These are phyloP conservation scores for Aulographum hederae DNA, from an alignment of 2,329 filamentous ascomycete species.

Conservation along the genomic window DNA sequence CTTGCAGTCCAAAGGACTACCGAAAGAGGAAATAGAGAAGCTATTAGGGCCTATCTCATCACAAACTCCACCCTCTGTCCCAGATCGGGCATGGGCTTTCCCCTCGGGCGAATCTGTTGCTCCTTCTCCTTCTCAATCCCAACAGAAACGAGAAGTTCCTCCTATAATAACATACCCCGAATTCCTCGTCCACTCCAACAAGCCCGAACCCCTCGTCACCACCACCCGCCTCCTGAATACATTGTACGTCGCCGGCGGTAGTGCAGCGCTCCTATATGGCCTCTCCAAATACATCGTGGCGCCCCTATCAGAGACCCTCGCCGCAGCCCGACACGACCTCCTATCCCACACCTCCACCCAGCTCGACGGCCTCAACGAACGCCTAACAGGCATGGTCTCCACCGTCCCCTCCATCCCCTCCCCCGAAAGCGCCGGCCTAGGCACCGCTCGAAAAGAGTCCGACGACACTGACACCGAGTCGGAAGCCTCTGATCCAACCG, in stretches of 20 bases:
- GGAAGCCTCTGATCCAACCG: slow-evolving; percentile 46
- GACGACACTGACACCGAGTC: slow-evolving; percentile 31
- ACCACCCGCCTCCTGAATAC: slow-evolving; percentile 36
- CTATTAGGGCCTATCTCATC: slow-evolving; percentile 35
- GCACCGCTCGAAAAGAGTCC: slow-evolving; percentile 11
- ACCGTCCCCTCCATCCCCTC: slow-evolving; percentile 31
- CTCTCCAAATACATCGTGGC: slow-evolving; percentile 49
- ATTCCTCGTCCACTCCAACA: slow-evolving; percentile 39
- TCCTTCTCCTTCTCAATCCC: slow-evolving; percentile 1
- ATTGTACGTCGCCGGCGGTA: slow-evolving; percentile 35
- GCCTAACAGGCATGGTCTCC: slow-evolving; percentile 41
- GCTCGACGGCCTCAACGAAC: slow-evolving; percentile 35
- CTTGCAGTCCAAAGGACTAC: slow-evolving; percentile 58
- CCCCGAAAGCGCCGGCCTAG: too few species aligned
- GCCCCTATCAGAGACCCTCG: slow-evolving; percentile 38
- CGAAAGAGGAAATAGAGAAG: slow-evolving; percentile 45
- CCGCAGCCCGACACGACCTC: slow-evolving; percentile 38
- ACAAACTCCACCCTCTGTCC: too few species aligned
- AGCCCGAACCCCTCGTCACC: slow-evolving; percentile 40
- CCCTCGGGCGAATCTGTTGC: too few species aligned
- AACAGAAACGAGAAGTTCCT: slow-evolving; percentile 24
- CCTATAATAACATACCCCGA: slow-evolving; percentile 51
- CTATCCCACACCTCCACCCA: slow-evolving; percentile 31
- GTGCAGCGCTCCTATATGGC: slow-evolving; percentile 46
- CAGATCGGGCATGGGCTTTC: too few species aligned